These are phyloP conservation scores for Fraxinus paxiana DNA, from an alignment of 305 asterid genomes.

Conservation along the genomic window DNA sequence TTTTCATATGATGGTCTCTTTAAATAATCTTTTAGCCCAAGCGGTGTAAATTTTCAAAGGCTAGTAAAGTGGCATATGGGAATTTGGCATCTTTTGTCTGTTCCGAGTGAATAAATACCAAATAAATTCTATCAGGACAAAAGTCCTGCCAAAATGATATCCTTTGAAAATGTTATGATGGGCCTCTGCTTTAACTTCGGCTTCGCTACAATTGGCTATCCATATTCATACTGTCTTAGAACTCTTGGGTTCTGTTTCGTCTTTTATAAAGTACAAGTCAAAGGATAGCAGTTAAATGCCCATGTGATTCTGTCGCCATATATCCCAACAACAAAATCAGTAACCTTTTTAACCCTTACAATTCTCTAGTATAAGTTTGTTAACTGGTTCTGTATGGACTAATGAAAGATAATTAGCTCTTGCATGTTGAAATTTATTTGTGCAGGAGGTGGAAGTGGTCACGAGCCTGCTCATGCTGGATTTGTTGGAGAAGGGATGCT, in stretches of 20 bases:
- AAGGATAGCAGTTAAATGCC: neutral
- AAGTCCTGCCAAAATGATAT: neutral
- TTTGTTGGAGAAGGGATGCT: slow-evolving; percentile 99
- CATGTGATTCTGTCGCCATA: neutral
- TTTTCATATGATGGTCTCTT: neutral
- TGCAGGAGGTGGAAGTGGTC: slow-evolving; percentile 99
- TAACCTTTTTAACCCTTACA: neutral
- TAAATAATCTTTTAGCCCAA: neutral
- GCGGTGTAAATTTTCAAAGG: neutral
- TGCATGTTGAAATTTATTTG: slow-evolving; percentile 18
- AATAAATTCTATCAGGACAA: neutral
- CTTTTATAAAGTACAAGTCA: neutral
- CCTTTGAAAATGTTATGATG: neutral
- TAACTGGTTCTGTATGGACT: neutral
- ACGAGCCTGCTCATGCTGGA: slow-evolving; percentile 99
- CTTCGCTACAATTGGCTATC: neutral
- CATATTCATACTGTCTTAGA: neutral
- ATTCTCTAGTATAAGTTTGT: neutral
- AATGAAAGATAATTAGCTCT: slow-evolving; percentile 22
- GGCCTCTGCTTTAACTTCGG: neutral
- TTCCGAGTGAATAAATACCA: neutral
- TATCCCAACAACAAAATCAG: neutral
- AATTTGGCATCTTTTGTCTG: neutral
- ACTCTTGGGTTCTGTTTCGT: neutral
- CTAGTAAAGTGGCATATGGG: neutral